phyloP scores from a whole-genome alignment of 2,329 filamentous ascomycete genomes.

The Venturia asperata region DNA sequence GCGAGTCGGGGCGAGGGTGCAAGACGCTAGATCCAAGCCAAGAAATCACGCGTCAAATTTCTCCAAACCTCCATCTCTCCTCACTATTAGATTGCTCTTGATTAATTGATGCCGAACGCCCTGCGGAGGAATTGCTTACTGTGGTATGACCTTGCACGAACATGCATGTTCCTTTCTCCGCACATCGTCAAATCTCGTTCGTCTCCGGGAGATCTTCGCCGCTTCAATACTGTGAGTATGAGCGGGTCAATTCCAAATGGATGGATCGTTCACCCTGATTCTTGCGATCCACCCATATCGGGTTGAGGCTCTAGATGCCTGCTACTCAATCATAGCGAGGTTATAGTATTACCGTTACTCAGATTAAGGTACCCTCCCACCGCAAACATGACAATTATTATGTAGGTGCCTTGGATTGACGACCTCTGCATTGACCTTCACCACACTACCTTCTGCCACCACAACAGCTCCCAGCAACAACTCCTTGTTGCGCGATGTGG shows the following conservation, averaged over 20 bases:
- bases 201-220: background rate
- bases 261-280: background rate
- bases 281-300: background rate
- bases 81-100: background rate
- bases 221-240: background rate
- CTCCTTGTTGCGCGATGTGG: background rate
- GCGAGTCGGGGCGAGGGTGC: too few species aligned
- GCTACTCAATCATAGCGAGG: background rate
- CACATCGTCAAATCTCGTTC: background rate
- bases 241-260: background rate
- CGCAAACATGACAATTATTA: background rate
- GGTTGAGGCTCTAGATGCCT: constrained; percentile 1
- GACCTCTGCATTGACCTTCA: background rate
- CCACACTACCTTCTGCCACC: background rate
- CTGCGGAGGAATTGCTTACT: background rate
- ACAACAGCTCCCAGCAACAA: background rate
- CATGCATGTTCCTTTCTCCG: background rate
- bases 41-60: too few species aligned
- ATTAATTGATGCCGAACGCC: background rate
- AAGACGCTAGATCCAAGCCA: too few species aligned
- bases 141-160: background rate
- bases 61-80: background rate
- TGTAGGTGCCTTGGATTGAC: background rate
- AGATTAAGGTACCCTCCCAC: background rate
- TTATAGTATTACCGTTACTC: background rate